phyloP scores from a whole-genome alignment of 2,329 filamentous ascomycete species.

The Tolypocladium tropicale region DNA sequence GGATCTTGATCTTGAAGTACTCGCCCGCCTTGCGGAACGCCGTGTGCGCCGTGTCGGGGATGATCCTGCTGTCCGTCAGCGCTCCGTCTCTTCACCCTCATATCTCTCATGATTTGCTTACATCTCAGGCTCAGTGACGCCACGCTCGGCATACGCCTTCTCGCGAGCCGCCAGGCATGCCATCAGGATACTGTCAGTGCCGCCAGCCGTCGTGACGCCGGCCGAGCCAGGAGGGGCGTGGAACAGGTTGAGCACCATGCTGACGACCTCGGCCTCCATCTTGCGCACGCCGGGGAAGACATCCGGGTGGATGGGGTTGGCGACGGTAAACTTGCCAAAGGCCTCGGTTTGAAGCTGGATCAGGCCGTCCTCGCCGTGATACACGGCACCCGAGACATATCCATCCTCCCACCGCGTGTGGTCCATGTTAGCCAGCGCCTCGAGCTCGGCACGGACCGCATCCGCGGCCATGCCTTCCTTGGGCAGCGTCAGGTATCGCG shows the following conservation, averaged over 20 bases:
- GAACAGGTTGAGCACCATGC: slow-evolving; percentile 88
- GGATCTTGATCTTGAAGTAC: slow-evolving; percentile 95
- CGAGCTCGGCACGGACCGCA: slow-evolving; percentile 68
- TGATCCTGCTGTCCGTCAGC: slow-evolving; percentile 49
- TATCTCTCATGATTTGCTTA: slow-evolving; percentile 33
- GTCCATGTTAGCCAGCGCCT: slow-evolving; percentile 71
- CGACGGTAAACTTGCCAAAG: slow-evolving; percentile 86
- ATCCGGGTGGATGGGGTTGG: slow-evolving; percentile 95
- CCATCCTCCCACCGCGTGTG: slow-evolving; percentile 97
- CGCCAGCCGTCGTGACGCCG: slow-evolving; percentile 83
- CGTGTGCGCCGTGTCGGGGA: slow-evolving; percentile 89
- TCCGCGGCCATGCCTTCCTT: slow-evolving; percentile 76
- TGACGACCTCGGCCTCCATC: slow-evolving; percentile 97
- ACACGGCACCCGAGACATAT: slow-evolving; percentile 86
- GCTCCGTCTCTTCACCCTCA: background rate
- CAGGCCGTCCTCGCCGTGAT: slow-evolving; percentile 80
- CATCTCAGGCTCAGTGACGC: slow-evolving; percentile 92
- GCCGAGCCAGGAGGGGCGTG: slow-evolving; percentile 78
- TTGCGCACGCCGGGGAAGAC: slow-evolving; percentile 96
- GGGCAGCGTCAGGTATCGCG: slow-evolving; percentile 66
- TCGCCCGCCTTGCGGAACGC: slow-evolving; percentile 91
- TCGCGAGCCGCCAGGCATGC: slow-evolving; percentile 84
- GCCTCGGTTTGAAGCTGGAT: slow-evolving; percentile 82
- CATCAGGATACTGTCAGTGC: slow-evolving; percentile 95
- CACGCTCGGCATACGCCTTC: slow-evolving; percentile 75